Conservation (phyloP, 2,329 filamentous ascomycete species). For the Aspergillus puulaauensis region DNA sequence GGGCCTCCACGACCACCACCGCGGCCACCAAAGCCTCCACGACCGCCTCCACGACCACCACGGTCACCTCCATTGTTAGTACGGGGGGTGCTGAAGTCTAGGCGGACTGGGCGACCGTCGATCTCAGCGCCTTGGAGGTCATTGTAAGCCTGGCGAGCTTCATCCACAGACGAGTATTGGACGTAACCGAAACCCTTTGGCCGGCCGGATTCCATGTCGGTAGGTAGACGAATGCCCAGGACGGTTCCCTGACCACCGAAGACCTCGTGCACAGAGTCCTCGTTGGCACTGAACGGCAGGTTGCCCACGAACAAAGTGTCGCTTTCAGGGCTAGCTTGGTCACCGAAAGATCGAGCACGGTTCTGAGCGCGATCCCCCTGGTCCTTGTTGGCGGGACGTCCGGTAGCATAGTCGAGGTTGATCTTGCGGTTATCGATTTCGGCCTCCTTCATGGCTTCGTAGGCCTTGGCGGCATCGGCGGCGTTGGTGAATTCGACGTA, state of each 20-base stretch:
- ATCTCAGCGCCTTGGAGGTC: constrained; percentile 70
- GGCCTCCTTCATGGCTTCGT: constrained; percentile 70
- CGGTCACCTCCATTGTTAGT: constrained; percentile 54
- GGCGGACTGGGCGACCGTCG: constrained; percentile 70
- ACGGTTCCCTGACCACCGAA: constrained; percentile 72
- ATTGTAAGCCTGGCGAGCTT: constrained; percentile 73
- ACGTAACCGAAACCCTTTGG: constrained; percentile 95
- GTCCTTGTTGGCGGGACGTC: constrained; percentile 58
- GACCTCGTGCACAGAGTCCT: constrained; percentile 71
- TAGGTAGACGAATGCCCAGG: constrained; percentile 81
- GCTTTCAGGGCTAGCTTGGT: constrained; percentile 74
- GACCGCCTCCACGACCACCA: constrained; percentile 49
- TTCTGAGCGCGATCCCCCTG: constrained; percentile 57
- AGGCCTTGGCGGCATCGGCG: constrained; percentile 68
- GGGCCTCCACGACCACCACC: constrained; percentile 54
- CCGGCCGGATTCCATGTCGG: constrained; percentile 77
- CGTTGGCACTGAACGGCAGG: constrained; percentile 78
- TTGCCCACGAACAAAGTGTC: constrained; percentile 92
- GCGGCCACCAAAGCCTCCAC: constrained; percentile 54
- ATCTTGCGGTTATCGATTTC: constrained; percentile 73
- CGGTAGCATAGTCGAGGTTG: constrained; percentile 76
- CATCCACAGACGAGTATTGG: constrained; percentile 76
- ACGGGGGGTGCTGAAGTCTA: constrained; percentile 76
- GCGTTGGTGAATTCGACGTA: constrained; percentile 81
- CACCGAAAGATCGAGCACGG: constrained; percentile 63